Percentiles rank a stretch among this genome's conserved stretches.
Conservation (phyloP, 2,329 filamentous ascomycete genomes). For the Botryotinia globosa region DNA sequence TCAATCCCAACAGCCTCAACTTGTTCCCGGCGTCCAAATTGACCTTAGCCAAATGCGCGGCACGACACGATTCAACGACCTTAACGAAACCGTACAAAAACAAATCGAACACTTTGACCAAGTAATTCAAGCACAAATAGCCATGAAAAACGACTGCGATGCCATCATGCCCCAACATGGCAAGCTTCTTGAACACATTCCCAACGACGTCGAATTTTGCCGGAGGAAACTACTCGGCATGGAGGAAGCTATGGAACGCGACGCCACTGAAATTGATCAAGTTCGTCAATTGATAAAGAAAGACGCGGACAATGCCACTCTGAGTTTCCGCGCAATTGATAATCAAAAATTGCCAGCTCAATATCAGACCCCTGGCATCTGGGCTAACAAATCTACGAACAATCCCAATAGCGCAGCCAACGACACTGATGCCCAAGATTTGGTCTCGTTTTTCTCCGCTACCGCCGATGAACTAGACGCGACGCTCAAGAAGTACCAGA, state of each 20-base stretch:
- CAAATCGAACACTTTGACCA: conserved; percentile 76
- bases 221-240: conserved; percentile 60
- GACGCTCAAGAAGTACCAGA: conserved; percentile 56
- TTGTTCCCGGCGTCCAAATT: conserved; percentile 71
- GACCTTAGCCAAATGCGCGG: conserved; percentile 75
- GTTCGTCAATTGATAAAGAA: conserved; percentile 57
- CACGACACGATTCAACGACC: conserved; percentile 88
- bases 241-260: conserved; percentile 60
- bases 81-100: conserved; percentile 76
- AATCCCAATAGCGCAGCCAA: conserved; percentile 38
- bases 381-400: conserved; percentile 44
- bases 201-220: conserved; percentile 63
- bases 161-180: conserved; percentile 63
- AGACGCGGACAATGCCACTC: conserved; percentile 67
- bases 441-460: conserved; percentile 62
- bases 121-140: conserved; percentile 76
- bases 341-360: conserved; percentile 67
- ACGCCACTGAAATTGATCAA: conserved; percentile 57
- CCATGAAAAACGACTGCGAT: conserved; percentile 72
- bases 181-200: conserved; percentile 61
- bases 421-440: conserved; percentile 53
- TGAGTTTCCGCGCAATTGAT: conserved; percentile 71
- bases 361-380: conserved; percentile 46
- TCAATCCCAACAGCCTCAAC: conserved; percentile 50
- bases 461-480: conserved; percentile 60